Base-by-base conservation (phyloP, 2,329 filamentous ascomycete genomes). In the Penicillium verrucosum region DNA sequence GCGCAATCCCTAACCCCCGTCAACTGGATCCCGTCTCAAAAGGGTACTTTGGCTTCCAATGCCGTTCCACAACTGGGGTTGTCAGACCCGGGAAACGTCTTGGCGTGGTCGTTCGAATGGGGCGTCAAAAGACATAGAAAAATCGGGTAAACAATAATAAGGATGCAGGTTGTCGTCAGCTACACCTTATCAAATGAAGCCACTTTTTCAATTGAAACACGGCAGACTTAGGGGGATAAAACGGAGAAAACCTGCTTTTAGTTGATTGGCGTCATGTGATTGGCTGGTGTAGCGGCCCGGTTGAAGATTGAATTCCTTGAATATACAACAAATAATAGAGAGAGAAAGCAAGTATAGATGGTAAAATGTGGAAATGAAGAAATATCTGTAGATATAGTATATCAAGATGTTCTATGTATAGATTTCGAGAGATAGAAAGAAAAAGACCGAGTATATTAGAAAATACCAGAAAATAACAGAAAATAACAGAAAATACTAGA, bases 161-260 rank as follows among this genome's bases (percentile, higher is more conserved):
- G 34, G 51, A 21, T 29, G 3, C 16, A 27, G 6, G 29, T 2
- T 32, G 51, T 42, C 43, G 44, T 54, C 44, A 54, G 51, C 51
- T 49, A 48, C 23, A 46, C 21, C 34, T 45, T 44, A 51, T 44
- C 30, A 44, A 51, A 32, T 30, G 34, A 27, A 42, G 48, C 48
- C 48, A 51, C 47, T 12, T 38, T 32, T 42, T 29, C 11, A n/a
- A 40, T 38, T 23, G 6, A 52, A 37, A 53, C 41, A 53, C 38
- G 29, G 30, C 50, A 47, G 36, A 30, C 2, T 6, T 32, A 37
- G 14, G 23, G n/a, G 12, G 14, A 30, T 8, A 37, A 37, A 8
- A 14, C 37, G 48, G 44, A 7, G 34, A 65, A 65, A 65, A 65
- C 63, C 63, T 65, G 63, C 62, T 65, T 65, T 63, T 53, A 16